Evolutionary conservation across 805 yeast genomes (phyloP).

Genomic region (Metschnikowia lochheadii): DNA sequence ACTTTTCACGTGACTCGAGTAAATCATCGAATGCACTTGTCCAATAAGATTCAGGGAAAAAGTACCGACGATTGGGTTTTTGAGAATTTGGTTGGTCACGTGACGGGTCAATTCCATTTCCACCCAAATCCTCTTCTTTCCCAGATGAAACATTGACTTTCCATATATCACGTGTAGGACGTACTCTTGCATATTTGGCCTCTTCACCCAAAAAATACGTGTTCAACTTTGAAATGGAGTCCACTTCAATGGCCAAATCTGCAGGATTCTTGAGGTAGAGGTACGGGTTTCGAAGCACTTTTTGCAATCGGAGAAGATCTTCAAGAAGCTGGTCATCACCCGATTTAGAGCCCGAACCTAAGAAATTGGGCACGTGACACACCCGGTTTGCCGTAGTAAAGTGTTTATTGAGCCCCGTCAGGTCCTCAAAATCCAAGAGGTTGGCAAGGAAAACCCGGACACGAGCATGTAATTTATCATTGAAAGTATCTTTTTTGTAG

Average conservation of each 20-base stretch:
- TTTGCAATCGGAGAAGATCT: conserved; percentile 30
- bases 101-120: too few relatives aligned
- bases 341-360: conserved; percentile 11
- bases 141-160: conserved; percentile 1
- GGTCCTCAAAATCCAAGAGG: conserved; percentile 37
- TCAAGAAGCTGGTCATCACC: conserved; percentile 27
- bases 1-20: conserved; percentile 17
- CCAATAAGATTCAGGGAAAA: conserved; percentile 38
- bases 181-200: conserved; percentile 15
- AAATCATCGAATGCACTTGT: conserved; percentile 26
- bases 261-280: conserved; percentile 22
- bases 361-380: conserved; percentile 21
- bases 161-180: conserved; percentile 18
- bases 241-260: conserved; percentile 20
- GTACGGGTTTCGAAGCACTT: conserved; percentile 35
- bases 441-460: conserved; percentile 33
- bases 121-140: too few relatives aligned
- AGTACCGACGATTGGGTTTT: conserved; percentile 17
- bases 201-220: conserved; percentile 31
- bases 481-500: conserved; percentile 35
- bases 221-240: conserved; percentile 25
- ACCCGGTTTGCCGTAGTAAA: conserved; percentile 29
- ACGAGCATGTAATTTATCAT: conserved; percentile 34
- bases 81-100: too few relatives aligned
- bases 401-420: conserved; percentile 42